Evolutionary conservation across 176 grass and related monocot species (phyloP).

Genomic region (Panicum miliaceum): DNA sequence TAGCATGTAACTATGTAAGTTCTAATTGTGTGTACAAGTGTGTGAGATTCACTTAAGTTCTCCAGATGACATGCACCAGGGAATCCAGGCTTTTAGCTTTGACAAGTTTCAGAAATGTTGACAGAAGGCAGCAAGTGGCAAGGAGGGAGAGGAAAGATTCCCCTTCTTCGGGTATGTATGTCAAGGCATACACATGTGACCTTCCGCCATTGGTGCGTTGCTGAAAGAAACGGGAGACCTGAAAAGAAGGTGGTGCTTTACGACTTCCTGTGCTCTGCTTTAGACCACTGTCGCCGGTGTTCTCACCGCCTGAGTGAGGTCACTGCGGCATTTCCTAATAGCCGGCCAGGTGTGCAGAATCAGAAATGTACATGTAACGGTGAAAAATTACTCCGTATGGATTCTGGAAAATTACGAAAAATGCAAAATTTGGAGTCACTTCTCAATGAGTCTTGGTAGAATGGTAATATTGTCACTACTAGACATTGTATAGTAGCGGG

Average conservation of each 20-base stretch:
- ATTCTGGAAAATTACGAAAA: too few species aligned
- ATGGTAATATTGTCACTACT: too few species aligned
- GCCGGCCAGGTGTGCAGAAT: background rate
- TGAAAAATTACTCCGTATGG: too few species aligned
- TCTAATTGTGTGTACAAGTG: background rate
- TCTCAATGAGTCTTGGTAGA: too few species aligned
- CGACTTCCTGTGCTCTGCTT: background rate
- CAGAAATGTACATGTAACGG: background rate
- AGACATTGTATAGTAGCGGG: too few species aligned
- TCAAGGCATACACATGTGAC: background rate
- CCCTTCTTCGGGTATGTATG: background rate
- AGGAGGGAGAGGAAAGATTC: background rate
- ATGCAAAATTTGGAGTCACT: too few species aligned
- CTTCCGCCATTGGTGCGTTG: background rate
- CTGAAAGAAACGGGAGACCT: constrained; percentile 12
- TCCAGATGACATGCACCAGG: background rate
- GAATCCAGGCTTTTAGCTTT: background rate
- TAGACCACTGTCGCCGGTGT: background rate
- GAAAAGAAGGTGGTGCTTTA: background rate
- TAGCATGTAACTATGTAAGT: background rate
- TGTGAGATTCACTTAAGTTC: background rate
- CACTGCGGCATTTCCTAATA: background rate
- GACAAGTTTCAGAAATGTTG: background rate
- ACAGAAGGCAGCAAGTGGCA: background rate
- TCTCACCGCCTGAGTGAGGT: constrained; percentile 14